A percentile compares a stretch with the other conserved stretches of the same genome.
Evolutionary conservation across 1,284 basidiomycete genomes (phyloP).

Genomic region (Rhodotorula sp.): DNA sequence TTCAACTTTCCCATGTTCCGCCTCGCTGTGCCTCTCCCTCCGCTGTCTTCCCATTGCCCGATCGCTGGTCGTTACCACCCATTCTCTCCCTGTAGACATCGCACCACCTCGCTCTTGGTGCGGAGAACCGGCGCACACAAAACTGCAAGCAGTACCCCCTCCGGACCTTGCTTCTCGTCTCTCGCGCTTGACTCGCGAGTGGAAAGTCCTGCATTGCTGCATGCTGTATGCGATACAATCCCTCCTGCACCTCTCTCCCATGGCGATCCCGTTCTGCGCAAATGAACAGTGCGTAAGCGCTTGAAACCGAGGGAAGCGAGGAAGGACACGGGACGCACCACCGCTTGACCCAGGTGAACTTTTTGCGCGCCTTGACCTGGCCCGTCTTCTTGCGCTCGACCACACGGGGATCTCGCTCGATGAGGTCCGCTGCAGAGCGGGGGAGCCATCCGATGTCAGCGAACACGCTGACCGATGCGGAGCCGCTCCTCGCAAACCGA

Average conservation of each 20-base stretch:
- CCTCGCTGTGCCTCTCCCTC: not conserved
- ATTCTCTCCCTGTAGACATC: not conserved
- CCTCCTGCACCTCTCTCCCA: no score
- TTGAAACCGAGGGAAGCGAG: not conserved
- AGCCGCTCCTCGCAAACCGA: no score
- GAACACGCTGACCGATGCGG: no score
- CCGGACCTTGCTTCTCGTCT: not conserved
- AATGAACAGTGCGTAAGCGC: no score
- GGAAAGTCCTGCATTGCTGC: no score
- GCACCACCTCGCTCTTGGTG: no score
- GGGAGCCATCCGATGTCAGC: not conserved
- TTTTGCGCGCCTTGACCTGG: conserved; percentile 84
- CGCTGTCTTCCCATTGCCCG: not conserved
- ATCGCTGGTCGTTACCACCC: not conserved
- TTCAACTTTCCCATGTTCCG: no score
- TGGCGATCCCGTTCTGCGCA: no score
- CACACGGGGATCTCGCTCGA: conserved; percentile 91
- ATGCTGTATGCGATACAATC: no score
- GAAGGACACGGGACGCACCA: conserved; percentile 51
- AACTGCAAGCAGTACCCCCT: not conserved
- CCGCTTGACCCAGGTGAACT: conserved; percentile 94
- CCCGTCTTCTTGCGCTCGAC: conserved; percentile 98
- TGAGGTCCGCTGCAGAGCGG: conserved; percentile 67
- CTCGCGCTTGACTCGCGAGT: no score
- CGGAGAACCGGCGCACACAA: not conserved